Evolutionary conservation across 148 eudicot species (phyloP), one percentile per base, ranked within the genome.

Genomic region (Beta vulgaris): DNA sequence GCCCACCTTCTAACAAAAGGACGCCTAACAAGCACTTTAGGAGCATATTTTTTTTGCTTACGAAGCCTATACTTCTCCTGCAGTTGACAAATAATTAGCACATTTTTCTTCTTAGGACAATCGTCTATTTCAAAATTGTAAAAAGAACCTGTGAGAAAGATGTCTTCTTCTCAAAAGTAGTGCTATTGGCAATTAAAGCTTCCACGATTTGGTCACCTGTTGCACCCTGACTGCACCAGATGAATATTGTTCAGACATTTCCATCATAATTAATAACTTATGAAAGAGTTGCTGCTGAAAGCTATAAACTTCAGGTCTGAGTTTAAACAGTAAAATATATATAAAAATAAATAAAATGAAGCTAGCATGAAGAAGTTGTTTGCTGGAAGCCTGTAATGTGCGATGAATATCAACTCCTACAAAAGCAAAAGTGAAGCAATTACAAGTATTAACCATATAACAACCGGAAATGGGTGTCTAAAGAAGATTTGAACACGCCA

Each of bases 1-100:
- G 13, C 61, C 55, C 35, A 95, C 98, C 98, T 95, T 68, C 98
- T 88, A 53, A 93, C 86, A 83, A 86, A 89, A 59, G 98, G 97
- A 63, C 98, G 98, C 80, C 98, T 87, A 78, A 95, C 73, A 61
- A 92, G 89, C 67, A 95, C 91, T 79, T 66, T 86, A 14, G 98
- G 98, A 37, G 98, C 97, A 85, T 95, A 95, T 80, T 95, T 95
- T 84, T 95, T 95, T 86, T 92, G 98, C 83, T 95, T 95, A 67
- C 88, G 88, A 16, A 88, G 88, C 80, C 87, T 85, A 73, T 95
- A 95, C 48, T 95, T 95, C 79, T 90, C 98, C 98, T 95, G 90
- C 74, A 82, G 82, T 37, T 57, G 36, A 72, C 48, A 72, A 34
- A 71, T 63, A 29, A 71, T 81, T 77, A 76, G 75, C 67, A 74